Conservation (phyloP, 108 stramenopile genomes). For the Fistulifera pelliculosa region DNA sequence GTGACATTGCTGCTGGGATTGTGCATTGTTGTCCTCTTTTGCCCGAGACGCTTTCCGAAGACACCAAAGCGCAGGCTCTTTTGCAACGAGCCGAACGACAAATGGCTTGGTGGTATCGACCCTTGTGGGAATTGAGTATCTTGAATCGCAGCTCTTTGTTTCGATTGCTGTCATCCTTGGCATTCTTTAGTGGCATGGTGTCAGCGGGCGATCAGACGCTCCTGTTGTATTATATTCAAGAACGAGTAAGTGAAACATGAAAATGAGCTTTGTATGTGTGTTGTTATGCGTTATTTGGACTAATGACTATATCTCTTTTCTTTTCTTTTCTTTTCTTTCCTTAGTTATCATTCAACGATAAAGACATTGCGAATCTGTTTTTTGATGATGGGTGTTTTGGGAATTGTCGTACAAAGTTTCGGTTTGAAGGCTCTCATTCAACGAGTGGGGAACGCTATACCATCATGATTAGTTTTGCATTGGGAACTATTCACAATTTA, state of each 20-base stretch:
- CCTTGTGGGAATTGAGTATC: constrained; percentile 61
- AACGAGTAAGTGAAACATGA: constrained; percentile 25
- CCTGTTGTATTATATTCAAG: constrained; percentile 74
- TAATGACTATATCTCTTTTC: background rate
- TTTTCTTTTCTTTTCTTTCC: background rate
- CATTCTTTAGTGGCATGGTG: constrained; percentile 71
- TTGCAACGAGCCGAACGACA: background rate
- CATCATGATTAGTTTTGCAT: constrained; percentile 43
- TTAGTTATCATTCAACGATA: background rate
- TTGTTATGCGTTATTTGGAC: background rate
- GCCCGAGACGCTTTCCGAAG: constrained; percentile 61
- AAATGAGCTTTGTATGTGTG: background rate
- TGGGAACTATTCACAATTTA: constrained; percentile 36
- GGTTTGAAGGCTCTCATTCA: constrained; percentile 67
- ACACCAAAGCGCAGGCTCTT: background rate
- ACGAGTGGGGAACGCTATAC: constrained; percentile 58
- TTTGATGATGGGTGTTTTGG: constrained; percentile 53
- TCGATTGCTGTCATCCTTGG: constrained; percentile 55
- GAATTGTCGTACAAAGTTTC: constrained; percentile 62
- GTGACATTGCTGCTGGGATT: constrained; percentile 38
- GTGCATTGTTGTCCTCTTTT: constrained; percentile 30
- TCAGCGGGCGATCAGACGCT: constrained; percentile 58
- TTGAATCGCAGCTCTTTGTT: constrained; percentile 70
- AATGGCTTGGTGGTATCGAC: constrained; percentile 20
- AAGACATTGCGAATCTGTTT: constrained; percentile 38